These are phyloP conservation scores for Amoebophrya sp. DNA, from an alignment of 169 alveolate species.

Conservation along the genomic window DNA sequence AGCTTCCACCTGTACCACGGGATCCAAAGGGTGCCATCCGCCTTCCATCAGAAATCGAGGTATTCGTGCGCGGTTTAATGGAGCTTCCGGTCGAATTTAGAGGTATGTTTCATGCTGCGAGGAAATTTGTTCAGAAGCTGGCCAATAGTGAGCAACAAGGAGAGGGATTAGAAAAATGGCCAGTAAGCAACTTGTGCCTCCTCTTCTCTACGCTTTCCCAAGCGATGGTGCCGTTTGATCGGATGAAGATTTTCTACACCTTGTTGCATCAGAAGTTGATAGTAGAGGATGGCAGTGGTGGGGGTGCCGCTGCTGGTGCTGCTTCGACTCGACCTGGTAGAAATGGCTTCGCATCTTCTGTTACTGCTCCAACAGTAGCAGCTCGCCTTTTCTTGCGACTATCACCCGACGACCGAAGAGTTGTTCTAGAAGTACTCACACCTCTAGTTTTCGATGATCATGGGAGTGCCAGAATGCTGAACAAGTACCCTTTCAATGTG, in stretches of 20 bases:
- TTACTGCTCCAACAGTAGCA: too few relatives aligned
- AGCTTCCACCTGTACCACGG: neutral
- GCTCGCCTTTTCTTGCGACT: too few relatives aligned
- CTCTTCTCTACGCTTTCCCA: neutral
- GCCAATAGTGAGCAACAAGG: too few relatives aligned
- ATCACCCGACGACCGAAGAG: neutral
- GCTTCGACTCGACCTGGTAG: neutral
- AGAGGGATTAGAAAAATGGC: neutral
- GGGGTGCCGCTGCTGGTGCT: too few relatives aligned
- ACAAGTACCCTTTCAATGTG: too few relatives aligned
- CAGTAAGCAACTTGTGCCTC: neutral
- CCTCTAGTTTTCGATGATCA: neutral
- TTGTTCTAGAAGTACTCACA: neutral
- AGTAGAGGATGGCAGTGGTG: neutral
- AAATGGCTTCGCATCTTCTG: too few relatives aligned
- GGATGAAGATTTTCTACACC: neutral
- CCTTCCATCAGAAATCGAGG: neutral
- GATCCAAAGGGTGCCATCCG: neutral
- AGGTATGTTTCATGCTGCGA: neutral
- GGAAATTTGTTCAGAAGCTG: neutral
- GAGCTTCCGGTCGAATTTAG: neutral
- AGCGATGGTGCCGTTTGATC: neutral
- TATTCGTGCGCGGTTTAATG: neutral
- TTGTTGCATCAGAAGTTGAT: neutral
- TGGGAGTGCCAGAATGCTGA: neutral